A percentile compares a stretch with the other conserved stretches of the same genome.
Conservation (phyloP, 2,329 filamentous ascomycete genomes). For the Trichoderma asperellum region DNA sequence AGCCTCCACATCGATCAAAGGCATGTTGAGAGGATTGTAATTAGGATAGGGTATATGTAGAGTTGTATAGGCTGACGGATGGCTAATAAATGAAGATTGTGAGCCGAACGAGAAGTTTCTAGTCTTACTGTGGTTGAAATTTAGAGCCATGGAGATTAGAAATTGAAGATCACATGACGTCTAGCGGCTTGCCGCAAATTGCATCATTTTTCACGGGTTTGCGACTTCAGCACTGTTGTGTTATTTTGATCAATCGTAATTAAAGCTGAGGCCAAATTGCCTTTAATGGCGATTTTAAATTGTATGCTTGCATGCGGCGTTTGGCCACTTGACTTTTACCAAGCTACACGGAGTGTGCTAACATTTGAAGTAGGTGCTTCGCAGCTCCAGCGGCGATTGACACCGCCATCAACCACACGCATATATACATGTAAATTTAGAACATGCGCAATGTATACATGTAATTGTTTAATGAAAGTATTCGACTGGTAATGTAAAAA, state of each 20-base stretch:
- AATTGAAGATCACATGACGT: constrained; percentile 24
- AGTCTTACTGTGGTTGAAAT: not conserved
- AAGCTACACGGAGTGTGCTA: too few species aligned
- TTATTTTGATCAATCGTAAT: not conserved
- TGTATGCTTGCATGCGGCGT: too few species aligned
- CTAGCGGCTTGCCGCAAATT: not conserved
- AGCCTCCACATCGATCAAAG: constrained; percentile 35
- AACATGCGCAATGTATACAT: too few species aligned
- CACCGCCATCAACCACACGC: too few species aligned
- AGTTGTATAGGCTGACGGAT: not conserved
- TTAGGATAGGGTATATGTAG: not conserved
- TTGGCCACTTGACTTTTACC: too few species aligned
- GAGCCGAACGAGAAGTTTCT: not conserved
- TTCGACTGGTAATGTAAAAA: too few species aligned
- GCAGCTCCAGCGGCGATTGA: too few species aligned
- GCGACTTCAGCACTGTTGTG: not conserved
- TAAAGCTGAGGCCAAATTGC: not conserved
- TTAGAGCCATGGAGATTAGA: constrained; percentile 6
- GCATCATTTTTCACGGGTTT: constrained; percentile 22
- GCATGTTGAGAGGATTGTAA: constrained; percentile 33
- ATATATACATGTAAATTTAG: too few species aligned
- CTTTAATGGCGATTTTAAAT: not conserved
- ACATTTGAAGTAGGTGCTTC: too few species aligned
- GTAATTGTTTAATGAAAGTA: too few species aligned
- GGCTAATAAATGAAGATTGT: not conserved